A percentile compares a stretch with the other conserved stretches of the same genome.
Evolutionary conservation across 257 asterid species (phyloP).

Genomic region (Solanum tacnaense): DNA sequence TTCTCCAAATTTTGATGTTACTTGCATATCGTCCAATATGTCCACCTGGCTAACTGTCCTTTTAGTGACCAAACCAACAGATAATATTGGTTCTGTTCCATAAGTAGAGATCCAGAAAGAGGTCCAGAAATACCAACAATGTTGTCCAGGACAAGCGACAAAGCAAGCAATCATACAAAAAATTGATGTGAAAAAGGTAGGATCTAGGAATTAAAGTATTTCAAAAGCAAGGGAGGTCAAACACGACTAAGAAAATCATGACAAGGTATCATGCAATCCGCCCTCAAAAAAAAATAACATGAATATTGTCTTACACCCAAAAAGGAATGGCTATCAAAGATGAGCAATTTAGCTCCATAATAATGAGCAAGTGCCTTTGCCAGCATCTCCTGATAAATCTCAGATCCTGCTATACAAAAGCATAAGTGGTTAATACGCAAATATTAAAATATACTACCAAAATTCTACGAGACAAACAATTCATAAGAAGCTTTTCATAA

Average conservation of each 20-base stretch:
- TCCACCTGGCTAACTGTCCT: background rate
- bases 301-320: constrained; percentile 46
- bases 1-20: background rate
- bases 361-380: constrained; percentile 80
- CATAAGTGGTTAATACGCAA: background rate
- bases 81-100: background rate
- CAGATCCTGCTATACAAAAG: constrained; percentile 48
- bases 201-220: background rate
- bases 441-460: background rate
- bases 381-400: constrained; percentile 88
- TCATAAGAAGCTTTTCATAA: background rate
- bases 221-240: background rate
- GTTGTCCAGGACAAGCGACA: background rate
- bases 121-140: background rate
- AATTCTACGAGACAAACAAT: background rate
- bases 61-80: background rate
- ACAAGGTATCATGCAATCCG: background rate
- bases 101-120: background rate
- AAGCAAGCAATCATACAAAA: background rate
- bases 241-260: background rate
- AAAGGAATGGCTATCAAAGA: constrained; percentile 61
- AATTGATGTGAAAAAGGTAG: background rate
- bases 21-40: background rate
- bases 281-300: background rate
- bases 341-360: constrained; percentile 79